Conservation (phyloP, 2,329 filamentous ascomycete genomes). For the Hymenoscyphus fraxineus region DNA sequence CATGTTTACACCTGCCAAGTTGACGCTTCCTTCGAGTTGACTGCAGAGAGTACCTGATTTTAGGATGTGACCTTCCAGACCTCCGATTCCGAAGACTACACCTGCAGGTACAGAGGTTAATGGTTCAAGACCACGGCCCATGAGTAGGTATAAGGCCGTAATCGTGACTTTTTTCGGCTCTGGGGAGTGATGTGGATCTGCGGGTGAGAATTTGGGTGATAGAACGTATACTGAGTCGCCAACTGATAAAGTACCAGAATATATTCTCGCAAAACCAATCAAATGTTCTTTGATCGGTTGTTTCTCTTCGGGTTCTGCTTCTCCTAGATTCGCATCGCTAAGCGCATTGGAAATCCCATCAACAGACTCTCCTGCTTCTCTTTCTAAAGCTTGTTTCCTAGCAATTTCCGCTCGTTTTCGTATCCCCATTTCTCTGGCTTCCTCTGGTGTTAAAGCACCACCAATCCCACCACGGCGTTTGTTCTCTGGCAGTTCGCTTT, state of each 20-base stretch:
- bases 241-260: constrained; percentile 83
- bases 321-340: constrained; percentile 56
- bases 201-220: constrained; percentile 87
- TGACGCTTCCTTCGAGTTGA: constrained; percentile 78
- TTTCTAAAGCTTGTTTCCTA: constrained; percentile 56
- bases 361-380: constrained; percentile 34
- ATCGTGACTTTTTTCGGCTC: constrained; percentile 79
- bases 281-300: constrained; percentile 77
- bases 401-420: constrained; percentile 88
- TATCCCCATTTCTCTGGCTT: constrained; percentile 81
- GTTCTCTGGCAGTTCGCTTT: constrained; percentile 87
- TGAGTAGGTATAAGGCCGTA: constrained; percentile 87
- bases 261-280: constrained; percentile 90
- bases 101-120: constrained; percentile 84
- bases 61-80: constrained; percentile 86
- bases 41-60: constrained; percentile 95
- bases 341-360: constrained; percentile 54
- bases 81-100: constrained; percentile 91
- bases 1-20: constrained; percentile 80
- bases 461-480: constrained; percentile 64
- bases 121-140: constrained; percentile 84
- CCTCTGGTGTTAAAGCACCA: constrained; percentile 76
- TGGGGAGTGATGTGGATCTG: constrained; percentile 65
- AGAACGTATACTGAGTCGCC: constrained; percentile 90
- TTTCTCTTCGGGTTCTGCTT: constrained; percentile 50